Evolutionary conservation across 129 eudicot species (phyloP).

Genomic region (Gnaphalium uliginosum): DNA sequence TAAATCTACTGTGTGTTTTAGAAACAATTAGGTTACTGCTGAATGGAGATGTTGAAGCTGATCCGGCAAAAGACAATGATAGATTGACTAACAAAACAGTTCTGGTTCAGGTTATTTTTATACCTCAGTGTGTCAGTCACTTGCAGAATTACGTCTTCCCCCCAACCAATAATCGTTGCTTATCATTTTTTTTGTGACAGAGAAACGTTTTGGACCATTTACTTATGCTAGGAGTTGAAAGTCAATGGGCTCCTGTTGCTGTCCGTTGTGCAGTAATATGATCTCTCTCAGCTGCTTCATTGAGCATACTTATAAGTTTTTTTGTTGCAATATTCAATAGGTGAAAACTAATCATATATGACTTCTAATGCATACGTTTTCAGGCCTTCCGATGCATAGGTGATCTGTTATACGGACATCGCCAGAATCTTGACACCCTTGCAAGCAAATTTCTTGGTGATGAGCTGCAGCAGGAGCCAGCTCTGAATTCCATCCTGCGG

Average conservation of each 20-base stretch:
- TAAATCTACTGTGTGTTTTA: slow-evolving; percentile 82
- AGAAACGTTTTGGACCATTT: slow-evolving; percentile 72
- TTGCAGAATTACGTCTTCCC: not conserved
- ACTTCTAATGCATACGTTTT: not conserved
- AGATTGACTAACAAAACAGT: slow-evolving; percentile 65
- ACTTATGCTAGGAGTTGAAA: slow-evolving; percentile 88
- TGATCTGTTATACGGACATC: slow-evolving; percentile 61
- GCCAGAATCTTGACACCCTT: slow-evolving; percentile 61
- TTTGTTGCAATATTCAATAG: not conserved
- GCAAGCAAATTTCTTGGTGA: slow-evolving; percentile 87
- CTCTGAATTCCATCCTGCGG: slow-evolving; percentile 72
- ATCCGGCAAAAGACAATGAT: slow-evolving; percentile 57
- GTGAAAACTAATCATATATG: not conserved
- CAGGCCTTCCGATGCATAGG: slow-evolving; percentile 92
- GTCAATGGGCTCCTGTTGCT: slow-evolving; percentile 91
- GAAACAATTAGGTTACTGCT: slow-evolving; percentile 76
- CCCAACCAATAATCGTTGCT: not conserved
- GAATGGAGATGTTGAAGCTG: slow-evolving; percentile 54
- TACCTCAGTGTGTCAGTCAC: not conserved
- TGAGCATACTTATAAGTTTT: not conserved
- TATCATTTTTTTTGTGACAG: slow-evolving; percentile 37
- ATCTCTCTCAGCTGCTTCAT: not conserved
- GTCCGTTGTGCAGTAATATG: slow-evolving; percentile 80
- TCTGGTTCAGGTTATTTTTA: slow-evolving; percentile 72
- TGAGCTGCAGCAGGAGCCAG: slow-evolving; percentile 71